Conservation (phyloP, 169 alveolate genomes). For the Babesia gibsoni region DNA sequence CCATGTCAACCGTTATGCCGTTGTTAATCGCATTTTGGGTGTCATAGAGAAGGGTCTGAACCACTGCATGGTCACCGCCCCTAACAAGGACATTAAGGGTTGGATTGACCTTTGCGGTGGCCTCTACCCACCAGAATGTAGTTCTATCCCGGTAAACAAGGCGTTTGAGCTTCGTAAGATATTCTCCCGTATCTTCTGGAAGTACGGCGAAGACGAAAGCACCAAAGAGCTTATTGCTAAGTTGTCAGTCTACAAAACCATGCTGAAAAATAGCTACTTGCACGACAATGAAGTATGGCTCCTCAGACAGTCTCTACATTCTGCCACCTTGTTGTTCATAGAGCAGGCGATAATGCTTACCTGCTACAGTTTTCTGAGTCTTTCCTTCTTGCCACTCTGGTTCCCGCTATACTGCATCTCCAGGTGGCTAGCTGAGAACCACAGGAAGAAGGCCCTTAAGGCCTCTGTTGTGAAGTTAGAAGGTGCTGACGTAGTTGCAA, state of each 20-base stretch:
- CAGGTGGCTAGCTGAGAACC: slow-evolving; percentile 81
- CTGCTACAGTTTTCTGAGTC: slow-evolving; percentile 73
- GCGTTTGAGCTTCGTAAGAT: slow-evolving; percentile 76
- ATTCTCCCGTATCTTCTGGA: slow-evolving; percentile 80
- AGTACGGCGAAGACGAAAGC: slow-evolving; percentile 72
- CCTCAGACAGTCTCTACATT: slow-evolving; percentile 83
- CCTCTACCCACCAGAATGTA: slow-evolving; percentile 86
- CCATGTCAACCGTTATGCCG: slow-evolving; percentile 69
- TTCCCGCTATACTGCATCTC: slow-evolving; percentile 82
- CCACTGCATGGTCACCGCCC: slow-evolving; percentile 78
- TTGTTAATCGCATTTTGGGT: slow-evolving; percentile 68
- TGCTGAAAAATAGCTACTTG: slow-evolving; percentile 70
- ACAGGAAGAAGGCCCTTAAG: slow-evolving; percentile 78
- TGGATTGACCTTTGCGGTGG: slow-evolving; percentile 78
- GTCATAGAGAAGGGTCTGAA: slow-evolving; percentile 77
- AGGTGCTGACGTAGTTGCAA: slow-evolving; percentile 87
- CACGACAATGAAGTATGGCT: slow-evolving; percentile 89
- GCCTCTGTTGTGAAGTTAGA: slow-evolving; percentile 80
- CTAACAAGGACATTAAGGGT: slow-evolving; percentile 72
- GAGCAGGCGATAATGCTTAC: slow-evolving; percentile 70
- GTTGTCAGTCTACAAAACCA: slow-evolving; percentile 75
- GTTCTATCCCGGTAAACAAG: slow-evolving; percentile 77
- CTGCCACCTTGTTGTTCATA: slow-evolving; percentile 77
- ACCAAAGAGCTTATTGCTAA: slow-evolving; percentile 72
- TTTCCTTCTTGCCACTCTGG: slow-evolving; percentile 85